Conservation (phyloP, 805 yeast genomes). For the Wickerhamiella cacticola region DNA sequence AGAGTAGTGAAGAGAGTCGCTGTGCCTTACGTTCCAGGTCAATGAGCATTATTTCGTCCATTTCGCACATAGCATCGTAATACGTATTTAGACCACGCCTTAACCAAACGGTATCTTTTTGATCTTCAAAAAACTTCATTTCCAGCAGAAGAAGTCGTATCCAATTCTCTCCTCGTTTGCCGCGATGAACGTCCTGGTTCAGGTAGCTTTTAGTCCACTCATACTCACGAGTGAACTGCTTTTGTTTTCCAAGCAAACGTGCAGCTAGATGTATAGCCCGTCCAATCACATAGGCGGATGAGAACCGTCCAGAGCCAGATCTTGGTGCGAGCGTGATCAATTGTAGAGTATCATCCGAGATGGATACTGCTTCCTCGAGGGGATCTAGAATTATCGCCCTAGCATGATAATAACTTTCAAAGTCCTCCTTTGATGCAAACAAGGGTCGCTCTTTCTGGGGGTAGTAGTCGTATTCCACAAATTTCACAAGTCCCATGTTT, state of each 20-base stretch:
- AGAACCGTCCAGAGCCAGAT: conserved; percentile 11
- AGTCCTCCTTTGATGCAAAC: conserved; percentile 15
- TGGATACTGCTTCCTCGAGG: conserved; percentile 16
- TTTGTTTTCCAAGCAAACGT: conserved; percentile 19
- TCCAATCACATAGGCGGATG: conserved; percentile 22
- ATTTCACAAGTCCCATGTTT: conserved; percentile 22
- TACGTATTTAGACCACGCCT: conserved; percentile 23
- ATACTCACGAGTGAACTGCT: conserved; percentile 19
- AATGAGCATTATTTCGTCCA: conserved; percentile 18
- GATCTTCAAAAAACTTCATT: conserved; percentile 18
- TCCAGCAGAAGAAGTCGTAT: conserved; percentile 24
- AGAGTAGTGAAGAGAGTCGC: conserved; percentile 17
- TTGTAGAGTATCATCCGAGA: conserved; percentile 1
- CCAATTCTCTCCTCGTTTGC: conserved; percentile 20
- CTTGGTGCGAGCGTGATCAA: neutral
- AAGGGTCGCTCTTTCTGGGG: conserved; percentile 20
- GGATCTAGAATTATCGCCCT: conserved; percentile 14
- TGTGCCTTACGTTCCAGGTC: conserved; percentile 23
- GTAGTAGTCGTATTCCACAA: conserved; percentile 18
- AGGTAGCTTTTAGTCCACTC: conserved; percentile 19
- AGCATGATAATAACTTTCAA: conserved; percentile 20
- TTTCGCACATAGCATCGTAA: conserved; percentile 21
- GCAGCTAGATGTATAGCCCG: conserved; percentile 20
- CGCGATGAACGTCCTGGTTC: conserved; percentile 16
- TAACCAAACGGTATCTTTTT: conserved; percentile 21